Evolutionary conservation across 345 rosid species (phyloP).

Genomic region (Syzygium jambos): DNA sequence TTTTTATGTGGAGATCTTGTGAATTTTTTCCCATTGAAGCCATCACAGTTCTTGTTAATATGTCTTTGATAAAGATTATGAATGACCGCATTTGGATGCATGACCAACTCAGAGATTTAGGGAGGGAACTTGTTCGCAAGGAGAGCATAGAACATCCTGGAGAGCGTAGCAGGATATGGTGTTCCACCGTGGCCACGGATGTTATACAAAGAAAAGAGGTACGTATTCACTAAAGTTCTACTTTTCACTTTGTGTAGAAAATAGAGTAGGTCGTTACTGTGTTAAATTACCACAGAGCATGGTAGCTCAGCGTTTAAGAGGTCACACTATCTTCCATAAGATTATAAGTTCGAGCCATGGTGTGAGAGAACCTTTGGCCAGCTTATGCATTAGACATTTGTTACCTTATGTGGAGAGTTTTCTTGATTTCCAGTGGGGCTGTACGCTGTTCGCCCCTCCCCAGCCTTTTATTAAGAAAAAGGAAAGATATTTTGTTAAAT

Average conservation of each 20-base stretch:
- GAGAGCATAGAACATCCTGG: not conserved
- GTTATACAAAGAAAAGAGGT: not conserved
- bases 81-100: slow-evolving; percentile 1
- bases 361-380: not conserved
- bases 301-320: not conserved
- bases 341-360: not conserved
- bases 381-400: not conserved
- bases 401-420: not conserved
- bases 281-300: not conserved
- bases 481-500: not conserved
- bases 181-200: not conserved
- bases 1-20: not conserved
- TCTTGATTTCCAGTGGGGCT: not conserved
- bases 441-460: not conserved
- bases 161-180: not conserved
- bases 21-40: not conserved
- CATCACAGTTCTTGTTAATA: not conserved
- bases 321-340: not conserved
- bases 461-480: not conserved
- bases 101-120: slow-evolving; percentile 1
- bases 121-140: not conserved
- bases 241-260: not conserved
- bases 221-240: not conserved
- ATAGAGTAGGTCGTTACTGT: not conserved
- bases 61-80: not conserved